Evolutionary conservation across 139 green algal species (phyloP), one percentile per base, ranked within the genome.

Genomic region (Pleodorina starrii): DNA sequence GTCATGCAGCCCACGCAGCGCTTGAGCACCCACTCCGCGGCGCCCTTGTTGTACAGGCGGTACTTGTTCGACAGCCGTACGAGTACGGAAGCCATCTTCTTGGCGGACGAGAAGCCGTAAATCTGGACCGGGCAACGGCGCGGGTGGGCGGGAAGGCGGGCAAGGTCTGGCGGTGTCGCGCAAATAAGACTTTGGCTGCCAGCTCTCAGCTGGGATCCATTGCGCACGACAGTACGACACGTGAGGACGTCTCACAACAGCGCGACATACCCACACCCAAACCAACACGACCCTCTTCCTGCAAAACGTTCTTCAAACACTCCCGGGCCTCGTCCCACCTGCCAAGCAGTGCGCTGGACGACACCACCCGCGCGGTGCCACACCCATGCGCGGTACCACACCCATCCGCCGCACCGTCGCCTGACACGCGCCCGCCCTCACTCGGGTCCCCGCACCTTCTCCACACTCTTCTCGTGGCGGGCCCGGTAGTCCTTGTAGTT

Each of bases 31-130:
- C 98, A 98, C 92, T 99, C 98, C 6, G 97, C 95, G 1, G 98
- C 98, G 54, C 98, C 94, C 94, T 99, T 99, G 94, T 97, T 98
- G 94, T 98, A 98, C 43, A 99, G 91, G 21, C 96, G 93, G 46
- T 95, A 87, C 66, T 73, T 91, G 59, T 88, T 90, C 21, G 85
- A 77, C 10, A 86, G 63, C 38, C 90, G 88, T 14, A 98, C 76
- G 36, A 98, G 94, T 57, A 96, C 94, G n/a, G 85, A 93, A 32
- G 95, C 94, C 95, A 97, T 97, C 92, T 99, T 99, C 60, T 95
- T 94, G 73, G 95, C 96, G 14, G 94, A 98, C 23, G 94, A 97
- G 93, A 99, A 99, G 80, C 93, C 94, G 83, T 98, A 98, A 42
- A 97, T 59, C 93, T 97, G 89, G 6, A 66, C 54, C n/a, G n/a